Evolutionary conservation across 305 asterid genomes (phyloP).

Genomic region (Fraxinus paxiana): DNA sequence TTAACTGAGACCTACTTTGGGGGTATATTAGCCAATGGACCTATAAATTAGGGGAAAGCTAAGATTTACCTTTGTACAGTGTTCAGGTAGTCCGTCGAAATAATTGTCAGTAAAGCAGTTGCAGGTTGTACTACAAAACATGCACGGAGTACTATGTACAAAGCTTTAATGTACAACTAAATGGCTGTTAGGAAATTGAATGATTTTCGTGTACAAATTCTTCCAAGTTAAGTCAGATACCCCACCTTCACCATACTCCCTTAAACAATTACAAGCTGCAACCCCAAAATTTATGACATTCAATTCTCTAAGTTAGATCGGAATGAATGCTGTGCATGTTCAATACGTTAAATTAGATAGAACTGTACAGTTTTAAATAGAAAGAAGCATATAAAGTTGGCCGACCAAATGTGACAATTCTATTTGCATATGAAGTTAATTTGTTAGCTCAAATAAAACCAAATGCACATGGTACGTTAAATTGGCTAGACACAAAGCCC

Average conservation of each 20-base stretch:
- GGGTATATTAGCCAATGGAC: too few relatives aligned
- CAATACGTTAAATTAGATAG: not conserved
- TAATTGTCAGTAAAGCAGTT: not conserved
- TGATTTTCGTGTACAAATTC: conserved; percentile 13
- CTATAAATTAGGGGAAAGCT: too few relatives aligned
- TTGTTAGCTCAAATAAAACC: not conserved
- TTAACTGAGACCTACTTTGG: too few relatives aligned
- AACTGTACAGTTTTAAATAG: not conserved
- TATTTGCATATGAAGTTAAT: not conserved
- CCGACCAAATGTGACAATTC: not conserved
- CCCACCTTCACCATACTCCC: conserved; percentile 29
- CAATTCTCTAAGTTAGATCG: conserved; percentile 12
- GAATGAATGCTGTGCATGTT: not conserved
- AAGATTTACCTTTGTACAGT: too few relatives aligned
- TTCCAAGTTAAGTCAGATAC: not conserved
- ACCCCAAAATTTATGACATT: conserved; percentile 11
- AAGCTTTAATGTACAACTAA: conserved; percentile 9
- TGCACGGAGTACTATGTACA: not conserved
- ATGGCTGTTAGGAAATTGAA: conserved; percentile 25
- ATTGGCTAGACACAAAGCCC: too few relatives aligned
- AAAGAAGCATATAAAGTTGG: not conserved
- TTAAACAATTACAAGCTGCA: conserved; percentile 19
- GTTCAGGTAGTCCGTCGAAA: not conserved
- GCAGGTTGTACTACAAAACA: not conserved
- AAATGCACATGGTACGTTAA: too few relatives aligned